Percentiles rank a stretch among this genome's conserved stretches.
Evolutionary conservation across 306 rosid genomes (phyloP).

Genomic region (Hippophae gyantsensis): DNA sequence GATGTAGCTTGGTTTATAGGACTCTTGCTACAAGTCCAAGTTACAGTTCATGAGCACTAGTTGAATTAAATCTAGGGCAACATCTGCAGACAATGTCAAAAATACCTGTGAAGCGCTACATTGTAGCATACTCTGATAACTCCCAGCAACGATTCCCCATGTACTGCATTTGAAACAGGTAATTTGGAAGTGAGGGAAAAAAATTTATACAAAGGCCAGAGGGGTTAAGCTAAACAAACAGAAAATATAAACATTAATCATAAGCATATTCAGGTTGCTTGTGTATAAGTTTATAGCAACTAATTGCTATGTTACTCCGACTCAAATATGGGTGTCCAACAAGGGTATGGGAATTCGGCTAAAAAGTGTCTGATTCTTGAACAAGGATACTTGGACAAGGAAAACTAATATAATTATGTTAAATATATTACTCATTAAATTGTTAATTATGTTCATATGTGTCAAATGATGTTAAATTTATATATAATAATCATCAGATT

Average conservation of each 20-base stretch:
- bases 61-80: constrained; percentile 18
- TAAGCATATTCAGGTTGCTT: no score
- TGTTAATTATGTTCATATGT: no score
- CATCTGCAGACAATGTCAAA: constrained; percentile 14
- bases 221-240: neutral
- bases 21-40: constrained; percentile 73
- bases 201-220: constrained; percentile 8
- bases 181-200: constrained; percentile 2
- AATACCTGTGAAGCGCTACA: constrained; percentile 96
- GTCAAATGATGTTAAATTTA: no score
- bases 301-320: no score
- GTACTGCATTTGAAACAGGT: constrained; percentile 50
- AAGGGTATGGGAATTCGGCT: no score
- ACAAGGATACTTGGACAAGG: no score
- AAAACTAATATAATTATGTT: no score
- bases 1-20: constrained; percentile 98
- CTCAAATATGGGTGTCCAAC: no score
- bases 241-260: neutral
- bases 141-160: constrained; percentile 88
- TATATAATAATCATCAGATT: no score
- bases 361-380: no score
- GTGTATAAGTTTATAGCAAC: no score
- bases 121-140: constrained; percentile 96
- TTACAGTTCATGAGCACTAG: constrained; percentile 22
- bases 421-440: no score